Evolutionary conservation across 2,329 filamentous ascomycete species (phyloP).

Genomic region (Hymenoscyphus repandus): DNA sequence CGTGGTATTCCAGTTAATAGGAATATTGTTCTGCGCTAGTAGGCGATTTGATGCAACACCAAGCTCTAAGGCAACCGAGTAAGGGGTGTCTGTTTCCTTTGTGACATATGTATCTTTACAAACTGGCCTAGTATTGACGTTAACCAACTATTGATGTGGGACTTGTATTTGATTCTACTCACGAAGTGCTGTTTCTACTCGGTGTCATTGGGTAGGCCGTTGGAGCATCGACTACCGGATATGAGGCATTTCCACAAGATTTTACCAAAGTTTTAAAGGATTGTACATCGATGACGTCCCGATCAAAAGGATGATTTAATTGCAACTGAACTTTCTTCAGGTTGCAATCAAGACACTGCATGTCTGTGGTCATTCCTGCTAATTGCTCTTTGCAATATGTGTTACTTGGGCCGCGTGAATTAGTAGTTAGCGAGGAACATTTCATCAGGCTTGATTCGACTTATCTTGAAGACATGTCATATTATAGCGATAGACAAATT

Average conservation of each 20-base stretch:
- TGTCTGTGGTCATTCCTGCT: neutral
- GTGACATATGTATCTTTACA: neutral
- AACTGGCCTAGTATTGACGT: neutral
- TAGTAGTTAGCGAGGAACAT: neutral
- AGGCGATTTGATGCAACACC: neutral
- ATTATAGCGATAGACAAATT: neutral
- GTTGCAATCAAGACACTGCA: neutral
- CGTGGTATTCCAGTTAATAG: neutral
- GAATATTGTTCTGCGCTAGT: slow-evolving; percentile 1
- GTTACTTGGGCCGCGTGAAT: neutral
- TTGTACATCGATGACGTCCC: neutral
- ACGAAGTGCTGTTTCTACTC: neutral
- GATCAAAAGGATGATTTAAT: neutral
- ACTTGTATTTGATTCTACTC: neutral
- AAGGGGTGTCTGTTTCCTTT: neutral
- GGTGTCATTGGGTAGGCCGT: neutral
- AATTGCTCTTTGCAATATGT: neutral
- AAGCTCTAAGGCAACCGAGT: neutral
- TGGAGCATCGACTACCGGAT: neutral
- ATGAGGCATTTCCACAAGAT: neutral
- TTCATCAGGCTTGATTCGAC: neutral
- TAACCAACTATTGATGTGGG: neutral
- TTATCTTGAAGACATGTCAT: slow-evolving; percentile 2
- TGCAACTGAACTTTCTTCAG: neutral
- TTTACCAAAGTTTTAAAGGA: neutral